Percentiles rank a stretch among this genome's conserved stretches.
Conservation (phyloP, 164 flowering plant genomes). For the Chloranthus sessilifolius region DNA sequence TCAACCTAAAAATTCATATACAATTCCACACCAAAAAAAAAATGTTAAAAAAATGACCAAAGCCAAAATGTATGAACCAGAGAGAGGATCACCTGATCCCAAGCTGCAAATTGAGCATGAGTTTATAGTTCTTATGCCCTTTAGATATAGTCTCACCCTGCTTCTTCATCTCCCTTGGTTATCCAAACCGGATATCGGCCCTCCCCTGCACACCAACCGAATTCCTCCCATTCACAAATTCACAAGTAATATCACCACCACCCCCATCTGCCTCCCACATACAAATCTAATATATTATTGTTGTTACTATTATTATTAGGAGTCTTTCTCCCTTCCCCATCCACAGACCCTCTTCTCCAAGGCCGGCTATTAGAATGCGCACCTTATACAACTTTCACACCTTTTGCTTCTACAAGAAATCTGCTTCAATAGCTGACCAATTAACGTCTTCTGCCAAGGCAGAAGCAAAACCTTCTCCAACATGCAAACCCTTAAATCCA, state of each 20-base stretch:
- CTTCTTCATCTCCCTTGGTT: constrained; percentile 28
- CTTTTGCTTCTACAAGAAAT: constrained; percentile 31
- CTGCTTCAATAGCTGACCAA: constrained; percentile 20
- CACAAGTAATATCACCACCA: neutral
- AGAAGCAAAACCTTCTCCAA: constrained; percentile 56
- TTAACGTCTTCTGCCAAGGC: constrained; percentile 66
- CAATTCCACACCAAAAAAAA: no score
- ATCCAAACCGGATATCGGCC: neutral
- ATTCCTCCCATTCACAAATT: neutral
- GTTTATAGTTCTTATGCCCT: constrained; percentile 80
- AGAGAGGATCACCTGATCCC: constrained; percentile 57
- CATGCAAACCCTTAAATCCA: constrained; percentile 47
- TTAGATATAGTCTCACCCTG: constrained; percentile 59
- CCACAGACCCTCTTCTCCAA: constrained; percentile 7
- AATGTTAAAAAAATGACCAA: no score
- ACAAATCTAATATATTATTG: neutral
- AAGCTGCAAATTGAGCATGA: constrained; percentile 82
- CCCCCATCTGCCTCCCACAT: constrained; percentile 5
- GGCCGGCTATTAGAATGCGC: constrained; percentile 19
- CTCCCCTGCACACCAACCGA: neutral
- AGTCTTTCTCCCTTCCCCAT: neutral
- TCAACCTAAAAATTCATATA: no score
- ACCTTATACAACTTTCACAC: no score
- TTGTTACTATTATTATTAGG: neutral
- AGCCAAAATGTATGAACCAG: no score